Evolutionary conservation across 345 rosid genomes (phyloP), one percentile per base, ranked within the genome.

Genomic region (Dimocarpus longan): DNA sequence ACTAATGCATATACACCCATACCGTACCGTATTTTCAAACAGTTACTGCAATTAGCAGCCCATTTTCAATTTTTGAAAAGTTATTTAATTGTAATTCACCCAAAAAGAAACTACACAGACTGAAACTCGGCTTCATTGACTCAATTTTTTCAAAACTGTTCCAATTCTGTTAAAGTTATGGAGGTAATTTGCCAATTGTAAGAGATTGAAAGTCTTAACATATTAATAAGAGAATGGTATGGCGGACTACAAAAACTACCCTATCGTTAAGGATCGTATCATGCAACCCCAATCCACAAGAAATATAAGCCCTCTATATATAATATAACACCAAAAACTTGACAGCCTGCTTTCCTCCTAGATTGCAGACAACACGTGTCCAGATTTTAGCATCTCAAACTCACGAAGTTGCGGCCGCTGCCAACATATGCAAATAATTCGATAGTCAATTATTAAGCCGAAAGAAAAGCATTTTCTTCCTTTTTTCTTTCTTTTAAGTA

Each of bases 401-500:
- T 71, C 62, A 48, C 6, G 48, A n/a, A 22, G 75, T 71, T 63
- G 74, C 76, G 18, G 87, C 73, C 57, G 68, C 44, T 54, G 73
- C 67, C 19, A 76, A 72, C 24, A 65, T 24, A 44, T 8, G 68
- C 46, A 5, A 24, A 16, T 60, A 67, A 8, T 16, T 21, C 64
- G 75, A 64, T 37, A 24, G 65, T 6, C 42, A 69, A 15, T 54
- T 39, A 65, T 60, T 37, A 74, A 8, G 68, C 66, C 2, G 37
- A 26, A 26, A 26, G 28, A 26, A 26, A 26, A 26, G 28, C 28
- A 26, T 26, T 26, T 26, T 26, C 28, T 26, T 26, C 28, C 28
- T n/a, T n/a, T n/a, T n/a, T n/a, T n/a, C n/a, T n/a, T 28, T 28
- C 32, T 28, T 28, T 1, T 1, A 28, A 32, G 37, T 2, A 26